These are phyloP conservation scores for Yarrowia porcina DNA, from an alignment of 805 yeast genomes.

Conservation along the genomic window DNA sequence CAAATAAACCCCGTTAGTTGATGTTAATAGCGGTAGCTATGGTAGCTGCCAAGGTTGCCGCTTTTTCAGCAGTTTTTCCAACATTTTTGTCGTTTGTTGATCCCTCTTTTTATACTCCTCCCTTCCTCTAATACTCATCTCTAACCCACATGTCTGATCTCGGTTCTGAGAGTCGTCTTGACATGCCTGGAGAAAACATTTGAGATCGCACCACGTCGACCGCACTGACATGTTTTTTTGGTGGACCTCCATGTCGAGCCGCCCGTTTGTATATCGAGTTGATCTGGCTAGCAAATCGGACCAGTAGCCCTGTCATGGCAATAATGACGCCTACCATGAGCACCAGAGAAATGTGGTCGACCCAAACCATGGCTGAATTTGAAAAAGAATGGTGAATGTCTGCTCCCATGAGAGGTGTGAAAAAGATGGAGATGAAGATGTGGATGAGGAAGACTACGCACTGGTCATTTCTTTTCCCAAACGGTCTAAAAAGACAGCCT, in stretches of 20 bases:
- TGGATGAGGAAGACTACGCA: too few relatives aligned
- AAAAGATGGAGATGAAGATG: neutral
- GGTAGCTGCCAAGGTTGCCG: too few relatives aligned
- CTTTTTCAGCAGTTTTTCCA: neutral
- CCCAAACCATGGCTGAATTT: neutral
- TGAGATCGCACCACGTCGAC: neutral
- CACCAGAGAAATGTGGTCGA: neutral
- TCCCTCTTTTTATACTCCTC: too few relatives aligned
- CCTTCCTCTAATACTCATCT: neutral
- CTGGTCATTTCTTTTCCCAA: slow-evolving; percentile 1
- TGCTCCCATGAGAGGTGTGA: neutral
- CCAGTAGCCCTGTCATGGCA: neutral
- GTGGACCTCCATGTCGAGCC: neutral
- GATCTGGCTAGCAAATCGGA: slow-evolving; percentile 1
- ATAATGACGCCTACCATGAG: neutral
- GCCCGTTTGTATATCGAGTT: neutral
- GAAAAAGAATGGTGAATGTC: neutral
- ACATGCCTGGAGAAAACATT: neutral
- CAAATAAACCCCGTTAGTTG: too few relatives aligned
- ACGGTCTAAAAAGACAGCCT: neutral
- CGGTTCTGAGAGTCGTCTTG: neutral
- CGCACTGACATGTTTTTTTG: neutral
- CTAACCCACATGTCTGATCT: neutral
- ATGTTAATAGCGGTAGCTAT: too few relatives aligned
- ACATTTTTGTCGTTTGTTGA: too few relatives aligned